Evolutionary conservation across 2,329 filamentous ascomycete species (phyloP), one percentile per base, ranked within the genome.

Genomic region (Fusarium sacchari): DNA sequence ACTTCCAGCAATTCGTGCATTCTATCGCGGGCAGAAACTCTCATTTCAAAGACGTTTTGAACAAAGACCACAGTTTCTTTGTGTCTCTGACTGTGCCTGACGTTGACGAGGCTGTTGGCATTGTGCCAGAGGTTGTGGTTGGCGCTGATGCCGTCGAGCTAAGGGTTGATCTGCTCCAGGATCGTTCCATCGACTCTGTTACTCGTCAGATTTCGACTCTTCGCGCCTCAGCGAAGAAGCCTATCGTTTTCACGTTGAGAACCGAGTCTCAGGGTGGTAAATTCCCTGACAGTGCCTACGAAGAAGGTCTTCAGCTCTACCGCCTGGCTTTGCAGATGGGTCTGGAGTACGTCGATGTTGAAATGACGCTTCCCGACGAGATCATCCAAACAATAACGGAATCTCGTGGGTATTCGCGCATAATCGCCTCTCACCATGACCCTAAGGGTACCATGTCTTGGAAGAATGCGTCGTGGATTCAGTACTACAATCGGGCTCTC

Each of bases 371-470:
- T 81, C 92, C 95, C 0, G 90, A 94, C 57, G 85, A 91, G n/a
- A 86, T 97, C 39, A 87, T 98, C 36, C 88, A 92, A 50, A 85
- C 88, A 20, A 87, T 97, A 8, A 87, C 89, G 1, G 89, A 92
- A 61, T 82, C 82, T 11, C 93, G 94, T 80, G 91, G 92, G 6
- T 87, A 89, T 73, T 94, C 94, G 3, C 92, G 91, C 70, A 93
- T 99, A 79, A 97, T 99, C 77, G 95, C 96, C 14, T 99, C 96
- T 1, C 96, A 99, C 81, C 96, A 99, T 81, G 96, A 99, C 80
- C 94, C 95, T 0, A 84, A 88, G 63, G 92, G 92, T 14, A 86
- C 87, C 28, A 86, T 98, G 24, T 96, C 94, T 4, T 99, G 96
- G 96, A 91, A 88, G 73, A 95, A 97, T 76, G 94, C 94, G n/a